phyloP scores from a whole-genome alignment of 306 rosid species.

The Lathyrus sativus region DNA sequence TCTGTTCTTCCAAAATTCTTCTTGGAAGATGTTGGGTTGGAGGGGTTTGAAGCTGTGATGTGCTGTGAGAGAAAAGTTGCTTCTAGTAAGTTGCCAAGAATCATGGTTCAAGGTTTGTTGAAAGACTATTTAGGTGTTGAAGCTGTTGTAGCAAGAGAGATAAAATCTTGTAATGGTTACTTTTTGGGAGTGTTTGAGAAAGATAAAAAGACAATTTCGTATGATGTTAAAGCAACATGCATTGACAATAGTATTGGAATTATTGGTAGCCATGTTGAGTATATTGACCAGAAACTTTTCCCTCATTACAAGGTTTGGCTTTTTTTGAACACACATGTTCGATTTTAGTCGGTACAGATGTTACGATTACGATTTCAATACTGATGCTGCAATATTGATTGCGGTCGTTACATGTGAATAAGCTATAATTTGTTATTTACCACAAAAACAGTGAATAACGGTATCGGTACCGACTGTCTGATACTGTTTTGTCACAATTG shows the following conservation, averaged over 20 bases:
- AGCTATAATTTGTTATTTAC: too few relatives aligned
- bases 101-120: conserved; percentile 69
- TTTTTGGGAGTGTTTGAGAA: conserved; percentile 62
- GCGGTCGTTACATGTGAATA: too few relatives aligned
- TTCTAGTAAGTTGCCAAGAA: conserved; percentile 56
- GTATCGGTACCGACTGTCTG: too few relatives aligned
- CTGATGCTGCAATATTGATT: too few relatives aligned
- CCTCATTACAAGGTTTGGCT: conserved; percentile 57
- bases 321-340: not conserved
- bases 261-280: conserved; percentile 38
- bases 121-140: conserved; percentile 63
- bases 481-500: too few relatives aligned
- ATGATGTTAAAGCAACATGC: not conserved
- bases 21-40: conserved; percentile 60
- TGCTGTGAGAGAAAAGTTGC: conserved; percentile 51
- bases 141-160: conserved; percentile 58
- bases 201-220: conserved; percentile 1
- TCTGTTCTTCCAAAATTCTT: conserved; percentile 75
- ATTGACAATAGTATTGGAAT: conserved; percentile 34
- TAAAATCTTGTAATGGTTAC: conserved; percentile 54
- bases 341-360: too few relatives aligned
- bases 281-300: conserved; percentile 44
- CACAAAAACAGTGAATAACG: too few relatives aligned
- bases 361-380: too few relatives aligned
- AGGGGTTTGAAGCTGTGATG: conserved; percentile 59